Base-by-base conservation (phyloP, 176 grass and related monocot species). In the Alopecurus myosuroides region DNA sequence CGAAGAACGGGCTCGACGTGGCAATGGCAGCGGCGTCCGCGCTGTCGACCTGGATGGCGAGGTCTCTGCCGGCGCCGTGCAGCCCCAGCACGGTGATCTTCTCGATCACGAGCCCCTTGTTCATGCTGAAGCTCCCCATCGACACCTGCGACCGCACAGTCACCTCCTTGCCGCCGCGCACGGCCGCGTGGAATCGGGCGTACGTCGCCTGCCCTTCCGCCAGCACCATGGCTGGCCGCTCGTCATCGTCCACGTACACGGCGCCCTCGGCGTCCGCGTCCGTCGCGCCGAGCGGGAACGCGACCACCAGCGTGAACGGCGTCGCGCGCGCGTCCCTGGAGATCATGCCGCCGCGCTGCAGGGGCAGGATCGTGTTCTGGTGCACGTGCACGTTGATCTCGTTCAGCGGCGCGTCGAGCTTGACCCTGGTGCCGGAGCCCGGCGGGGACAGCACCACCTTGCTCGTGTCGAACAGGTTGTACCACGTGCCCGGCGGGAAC, bases 401-500 rank as follows among this genome's bases (percentile, higher is more conserved):
- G 35, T 95, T 88, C 9, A 94, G 96, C 19, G 91, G 85, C 3
- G 93, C 93, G 33, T 88, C 64, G 20, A 95, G 91, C 55, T 76
- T 88, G 30, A 87, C 81, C 2, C 64, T 3, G 4, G 53, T 49
- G 20, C 73, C 81, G 33, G 40, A 48, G 5, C 85, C 58, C 22
- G 42, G 48, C 30, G 44, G 42, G 44, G 95, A 93, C 4, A 89
- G 80, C 41, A 98, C 93, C 3, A 56, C 87, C 83, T 92, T 92
- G 7, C 77, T 78, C 42, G 71, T 78, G 89, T 98, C 93, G 88
- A 98, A 98, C 52, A 98, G 77, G 77, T 88, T 98, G 88, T 95
- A 98, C 96, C 96, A 98, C 20, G 80, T 88, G 20, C 96, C 96
- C 9, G 89, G 93, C 7, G 96, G 96, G 76, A 98, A 98, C 77